Conservation (phyloP, 495 filamentous ascomycete genomes). For the Lasiosphaeriaceae sp. region DNA sequence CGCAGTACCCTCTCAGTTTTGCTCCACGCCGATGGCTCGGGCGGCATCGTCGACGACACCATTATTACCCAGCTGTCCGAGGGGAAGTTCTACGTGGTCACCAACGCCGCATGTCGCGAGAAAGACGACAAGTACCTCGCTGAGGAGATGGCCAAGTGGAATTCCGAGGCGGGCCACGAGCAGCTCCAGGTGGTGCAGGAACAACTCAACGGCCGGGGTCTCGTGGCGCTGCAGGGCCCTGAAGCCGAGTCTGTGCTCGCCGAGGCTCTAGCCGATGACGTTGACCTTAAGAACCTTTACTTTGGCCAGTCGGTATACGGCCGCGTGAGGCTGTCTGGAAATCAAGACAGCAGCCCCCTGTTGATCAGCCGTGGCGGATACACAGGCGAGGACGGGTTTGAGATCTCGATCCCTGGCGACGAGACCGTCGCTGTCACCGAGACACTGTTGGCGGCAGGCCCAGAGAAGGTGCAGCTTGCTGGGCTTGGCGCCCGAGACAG, state of each 20-base stretch:
- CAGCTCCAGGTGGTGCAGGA: constrained; percentile 52
- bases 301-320: constrained; percentile 70
- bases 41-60: constrained; percentile 91
- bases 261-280: constrained; percentile 45
- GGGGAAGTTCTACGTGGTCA: constrained; percentile 80
- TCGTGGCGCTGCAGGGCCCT: constrained; percentile 89
- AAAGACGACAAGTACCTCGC: constrained; percentile 78
- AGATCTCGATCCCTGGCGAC: constrained; percentile 75
- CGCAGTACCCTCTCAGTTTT: constrained; percentile 77
- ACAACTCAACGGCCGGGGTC: constrained; percentile 61
- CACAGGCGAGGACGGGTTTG: constrained; percentile 97
- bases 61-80: constrained; percentile 73
- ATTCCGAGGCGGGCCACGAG: constrained; percentile 54
- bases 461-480: constrained; percentile 67
- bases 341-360: constrained; percentile 49
- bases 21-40: constrained; percentile 64
- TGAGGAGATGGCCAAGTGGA: constrained; percentile 57
- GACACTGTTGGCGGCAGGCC: constrained; percentile 60
- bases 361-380: constrained; percentile 87
- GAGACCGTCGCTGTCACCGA: constrained; percentile 53
- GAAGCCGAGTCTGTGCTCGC: constrained; percentile 60
- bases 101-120: constrained; percentile 86
- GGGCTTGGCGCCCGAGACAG: constrained; percentile 90
- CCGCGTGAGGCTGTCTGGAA: constrained; percentile 37
- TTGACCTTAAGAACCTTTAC: constrained; percentile 64